Percentiles rank a stretch among this genome's conserved stretches.
These are phyloP conservation scores for Chaetomium fimeti DNA, from an alignment of 495 filamentous ascomycete species.

Conservation along the genomic window DNA sequence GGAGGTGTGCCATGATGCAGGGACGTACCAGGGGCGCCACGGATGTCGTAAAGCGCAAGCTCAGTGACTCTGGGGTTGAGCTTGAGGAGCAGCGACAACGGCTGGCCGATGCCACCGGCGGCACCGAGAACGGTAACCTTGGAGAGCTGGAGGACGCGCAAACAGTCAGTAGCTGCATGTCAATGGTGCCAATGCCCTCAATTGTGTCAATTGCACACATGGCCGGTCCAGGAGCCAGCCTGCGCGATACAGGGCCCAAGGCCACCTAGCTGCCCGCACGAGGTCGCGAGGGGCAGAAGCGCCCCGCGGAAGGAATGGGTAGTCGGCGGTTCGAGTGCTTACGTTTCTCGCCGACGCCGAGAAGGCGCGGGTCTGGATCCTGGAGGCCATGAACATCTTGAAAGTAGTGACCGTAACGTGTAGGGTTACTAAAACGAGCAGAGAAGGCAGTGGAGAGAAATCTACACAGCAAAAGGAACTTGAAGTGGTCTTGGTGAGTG, in stretches of 20 bases:
- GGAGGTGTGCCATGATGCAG: background rate
- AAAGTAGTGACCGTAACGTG: conserved; percentile 21
- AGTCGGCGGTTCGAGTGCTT: conserved; percentile 30
- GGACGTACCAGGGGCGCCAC: conserved; percentile 80
- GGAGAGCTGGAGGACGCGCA: conserved; percentile 62
- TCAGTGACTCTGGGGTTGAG: conserved; percentile 89
- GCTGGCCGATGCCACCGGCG: conserved; percentile 96
- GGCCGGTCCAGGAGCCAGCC: background rate
- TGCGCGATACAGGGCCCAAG: no score
- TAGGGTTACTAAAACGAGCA: background rate
- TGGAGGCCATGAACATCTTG: conserved; percentile 78
- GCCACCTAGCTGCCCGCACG: no score
- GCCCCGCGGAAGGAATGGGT: no score
- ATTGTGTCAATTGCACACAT: conserved; percentile 1
- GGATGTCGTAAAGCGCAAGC: conserved; percentile 97
- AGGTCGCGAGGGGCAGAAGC: no score
- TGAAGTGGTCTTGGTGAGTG: background rate
- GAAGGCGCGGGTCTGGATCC: conserved; percentile 87
- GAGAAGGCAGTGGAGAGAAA: conserved; percentile 18
- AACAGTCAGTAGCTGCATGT: conserved; percentile 33
- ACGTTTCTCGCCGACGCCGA: conserved; percentile 90
- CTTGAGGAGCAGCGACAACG: conserved; percentile 95
- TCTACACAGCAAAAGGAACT: conserved; percentile 17
- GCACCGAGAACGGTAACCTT: conserved; percentile 97
- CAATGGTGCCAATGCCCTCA: conserved; percentile 10